A percentile compares a stretch with the other conserved stretches of the same genome.
These are phyloP conservation scores for Haematococcus lacustris DNA, from an alignment of 139 green algal species.

Conservation along the genomic window DNA sequence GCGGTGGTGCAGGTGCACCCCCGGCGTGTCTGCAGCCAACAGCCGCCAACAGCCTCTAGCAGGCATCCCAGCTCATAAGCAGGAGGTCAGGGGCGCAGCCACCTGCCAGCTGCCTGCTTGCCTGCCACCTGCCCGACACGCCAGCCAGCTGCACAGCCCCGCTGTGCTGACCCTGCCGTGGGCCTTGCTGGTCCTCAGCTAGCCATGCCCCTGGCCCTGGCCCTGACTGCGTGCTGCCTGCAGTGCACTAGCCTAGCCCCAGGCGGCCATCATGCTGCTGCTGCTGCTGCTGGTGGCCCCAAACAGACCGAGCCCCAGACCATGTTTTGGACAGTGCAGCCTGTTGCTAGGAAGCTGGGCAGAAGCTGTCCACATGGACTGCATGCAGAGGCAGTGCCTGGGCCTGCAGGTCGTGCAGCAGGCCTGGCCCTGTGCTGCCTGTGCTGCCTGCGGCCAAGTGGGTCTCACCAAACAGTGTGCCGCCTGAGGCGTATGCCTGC, in stretches of 20 bases:
- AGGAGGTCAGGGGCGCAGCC: background rate
- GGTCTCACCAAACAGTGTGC: constrained; percentile 53
- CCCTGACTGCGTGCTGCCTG: too few relatives aligned
- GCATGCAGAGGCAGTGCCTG: background rate
- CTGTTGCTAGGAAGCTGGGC: background rate
- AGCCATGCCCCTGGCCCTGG: constrained; percentile 75
- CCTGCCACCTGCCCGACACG: too few relatives aligned
- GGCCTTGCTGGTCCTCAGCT: background rate
- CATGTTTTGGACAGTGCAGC: constrained; percentile 6
- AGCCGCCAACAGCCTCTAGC: background rate
- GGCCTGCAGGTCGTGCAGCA: background rate
- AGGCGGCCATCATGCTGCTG: too few relatives aligned
- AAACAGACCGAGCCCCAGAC: too few relatives aligned
- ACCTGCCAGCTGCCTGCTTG: too few relatives aligned
- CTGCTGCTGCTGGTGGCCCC: too few relatives aligned
- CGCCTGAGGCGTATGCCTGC: constrained; percentile 66
- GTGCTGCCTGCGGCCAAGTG: background rate
- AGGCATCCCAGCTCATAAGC: background rate
- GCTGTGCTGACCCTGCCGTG: background rate
- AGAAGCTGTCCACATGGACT: background rate
- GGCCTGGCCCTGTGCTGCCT: background rate
- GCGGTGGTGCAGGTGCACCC: constrained; percentile 89
- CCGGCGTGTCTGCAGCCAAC: constrained; percentile 83
- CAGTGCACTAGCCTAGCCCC: too few relatives aligned
- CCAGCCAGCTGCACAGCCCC: too few relatives aligned